Base-by-base conservation (phyloP, 2,329 filamentous ascomycete species). In the Balansia obtecta region DNA sequence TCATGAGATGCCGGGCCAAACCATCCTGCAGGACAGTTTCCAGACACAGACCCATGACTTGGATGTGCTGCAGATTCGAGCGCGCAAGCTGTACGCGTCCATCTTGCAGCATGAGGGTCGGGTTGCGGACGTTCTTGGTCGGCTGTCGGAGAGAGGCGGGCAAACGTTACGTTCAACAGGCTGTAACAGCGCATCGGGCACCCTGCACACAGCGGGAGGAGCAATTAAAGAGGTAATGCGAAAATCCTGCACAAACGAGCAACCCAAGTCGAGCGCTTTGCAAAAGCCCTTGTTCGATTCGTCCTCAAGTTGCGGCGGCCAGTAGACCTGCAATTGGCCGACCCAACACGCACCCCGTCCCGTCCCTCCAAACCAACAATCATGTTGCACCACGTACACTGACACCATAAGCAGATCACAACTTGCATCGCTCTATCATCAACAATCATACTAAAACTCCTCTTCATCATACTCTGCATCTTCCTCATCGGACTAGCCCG, bases 1-100 rank as follows among this genome's bases (percentile, higher is more conserved):
- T 27, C 53, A 55, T 11, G 33, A 37, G 9, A 30, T n/a, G 15
- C 42, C 13, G 22, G 40, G 10, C n/a, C 7, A 18, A 15, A 18
- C 4, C 3, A 13, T 34, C 41, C 37, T 45, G 3, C 22, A 27
- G 63, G n/a, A 56, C 45, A 61, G 63, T 41, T 55, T 74, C 2
- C 65, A 72, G 20, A 60, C 65, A 11, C 66, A 75, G 50, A 55
- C 76, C n/a, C 64, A 63, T 13, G 70, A 75, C 44, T 61, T 77
- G 41, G 65, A 71, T 42, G 63, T 64, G 43, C 65, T 77, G 53
- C 67, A 65, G 54, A 59, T 62, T 46, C 69, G 72, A 54, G 60
- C 71, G 15, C 55, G 60, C 32, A 65, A 70, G 48, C 63, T 77
- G 40, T 61, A 71, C 55, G 61, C 65, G 46, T 62, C 68, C 13